These are phyloP conservation scores for Dimargaris cristalligena DNA, from an alignment of 192 early-diverging fungal genomes.

Conservation along the genomic window DNA sequence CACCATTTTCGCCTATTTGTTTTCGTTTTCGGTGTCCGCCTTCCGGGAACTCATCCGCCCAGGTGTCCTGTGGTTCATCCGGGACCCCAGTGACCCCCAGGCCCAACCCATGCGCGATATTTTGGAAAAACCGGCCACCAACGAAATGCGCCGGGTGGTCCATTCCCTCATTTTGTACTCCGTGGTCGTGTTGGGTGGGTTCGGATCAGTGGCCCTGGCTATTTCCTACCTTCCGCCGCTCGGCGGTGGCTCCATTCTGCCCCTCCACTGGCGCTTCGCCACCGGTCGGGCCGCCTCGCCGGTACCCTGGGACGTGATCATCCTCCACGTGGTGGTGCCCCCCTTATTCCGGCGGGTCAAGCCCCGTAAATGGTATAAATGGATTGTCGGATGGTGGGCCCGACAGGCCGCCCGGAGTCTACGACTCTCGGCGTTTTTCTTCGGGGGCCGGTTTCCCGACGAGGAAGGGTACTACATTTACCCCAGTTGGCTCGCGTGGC, in stretches of 20 bases:
- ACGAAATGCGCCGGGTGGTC: conserved; percentile 70
- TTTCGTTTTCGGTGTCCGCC: conserved; percentile 70
- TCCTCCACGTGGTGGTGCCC: conserved; percentile 61
- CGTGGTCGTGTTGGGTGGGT: conserved; percentile 49
- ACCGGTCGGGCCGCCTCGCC: conserved; percentile 57
- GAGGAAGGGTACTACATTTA: conserved; percentile 58
- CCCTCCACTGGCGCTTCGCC: conserved; percentile 17
- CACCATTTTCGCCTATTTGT: conserved; percentile 85
- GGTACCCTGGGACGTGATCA: conserved; percentile 56
- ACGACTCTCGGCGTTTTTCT: conserved; percentile 70
- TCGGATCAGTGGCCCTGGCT: conserved; percentile 36
- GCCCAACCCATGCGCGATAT: conserved; percentile 93
- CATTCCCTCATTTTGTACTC: conserved; percentile 74
- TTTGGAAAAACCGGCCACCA: conserved; percentile 50
- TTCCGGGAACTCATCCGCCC: conserved; percentile 72
- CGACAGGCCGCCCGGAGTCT: conserved; percentile 35
- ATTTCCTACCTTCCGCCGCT: conserved; percentile 10
- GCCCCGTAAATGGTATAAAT: conserved; percentile 37
- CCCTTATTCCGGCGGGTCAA: conserved; percentile 36
- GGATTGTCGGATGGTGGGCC: conserved; percentile 58
- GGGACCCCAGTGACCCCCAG: conserved; percentile 89
- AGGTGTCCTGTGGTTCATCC: conserved; percentile 96
- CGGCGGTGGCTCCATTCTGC: not conserved
- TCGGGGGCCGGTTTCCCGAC: conserved; percentile 42
- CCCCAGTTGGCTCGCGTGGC: conserved; percentile 31